These are phyloP conservation scores for Ramalina intermedia DNA, from an alignment of 495 filamentous ascomycete species.

Conservation along the genomic window DNA sequence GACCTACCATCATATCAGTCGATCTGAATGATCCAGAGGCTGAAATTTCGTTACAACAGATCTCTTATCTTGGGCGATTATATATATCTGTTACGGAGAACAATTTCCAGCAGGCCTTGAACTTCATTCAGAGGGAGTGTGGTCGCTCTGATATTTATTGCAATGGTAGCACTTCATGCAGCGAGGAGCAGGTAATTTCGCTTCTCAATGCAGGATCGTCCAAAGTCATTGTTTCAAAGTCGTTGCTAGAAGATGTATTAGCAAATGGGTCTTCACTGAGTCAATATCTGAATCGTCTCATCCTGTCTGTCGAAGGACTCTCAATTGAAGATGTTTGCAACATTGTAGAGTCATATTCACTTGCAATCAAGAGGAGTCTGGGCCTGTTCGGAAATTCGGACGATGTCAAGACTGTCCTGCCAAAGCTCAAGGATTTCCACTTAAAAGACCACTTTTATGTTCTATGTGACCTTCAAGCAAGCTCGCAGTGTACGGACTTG, in stretches of 20 bases:
- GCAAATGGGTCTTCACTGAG: constrained; percentile 17
- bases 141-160: constrained; percentile 55
- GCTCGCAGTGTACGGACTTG: not conserved
- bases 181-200: constrained; percentile 54
- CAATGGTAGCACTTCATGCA: constrained; percentile 56
- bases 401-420: constrained; percentile 17
- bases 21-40: constrained; percentile 23
- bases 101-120: constrained; percentile 42
- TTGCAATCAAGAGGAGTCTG: constrained; percentile 11
- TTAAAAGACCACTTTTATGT: not conserved
- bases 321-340: constrained; percentile 22
- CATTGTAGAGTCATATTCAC: not conserved
- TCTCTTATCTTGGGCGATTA: constrained; percentile 65
- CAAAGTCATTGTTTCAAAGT: constrained; percentile 65
- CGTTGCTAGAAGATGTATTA: constrained; percentile 42
- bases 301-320: constrained; percentile 6
- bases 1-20: constrained; percentile 33
- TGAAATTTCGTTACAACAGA: constrained; percentile 50
- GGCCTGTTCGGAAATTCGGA: constrained; percentile 5
- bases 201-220: constrained; percentile 78
- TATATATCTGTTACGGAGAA: constrained; percentile 49
- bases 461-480: not conserved
- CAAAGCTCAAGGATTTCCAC: constrained; percentile 16
- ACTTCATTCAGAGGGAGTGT: constrained; percentile 56
- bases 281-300: constrained; percentile 15